A percentile compares a stretch with the other conserved stretches of the same genome.
phyloP scores from a whole-genome alignment of 1,284 basidiomycete genomes.

The Leccinum fuscescens region DNA sequence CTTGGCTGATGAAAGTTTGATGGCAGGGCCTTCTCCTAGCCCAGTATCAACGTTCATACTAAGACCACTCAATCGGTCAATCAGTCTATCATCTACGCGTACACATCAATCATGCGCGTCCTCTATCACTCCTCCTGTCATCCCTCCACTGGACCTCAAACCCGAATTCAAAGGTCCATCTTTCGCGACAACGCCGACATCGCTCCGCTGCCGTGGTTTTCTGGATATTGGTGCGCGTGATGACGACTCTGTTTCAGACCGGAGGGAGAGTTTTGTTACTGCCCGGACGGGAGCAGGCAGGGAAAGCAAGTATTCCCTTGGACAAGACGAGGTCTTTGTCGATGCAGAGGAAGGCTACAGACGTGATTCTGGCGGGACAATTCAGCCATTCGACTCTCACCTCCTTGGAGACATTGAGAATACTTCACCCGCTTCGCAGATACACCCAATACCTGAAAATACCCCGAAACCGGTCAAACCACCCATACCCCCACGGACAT shows the following conservation, averaged over 20 bases:
- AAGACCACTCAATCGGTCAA: constrained; percentile 34
- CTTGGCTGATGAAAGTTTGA: constrained; percentile 7
- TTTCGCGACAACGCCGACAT: constrained; percentile 35
- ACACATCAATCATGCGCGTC: constrained; percentile 47
- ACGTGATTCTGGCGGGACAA: constrained; percentile 24
- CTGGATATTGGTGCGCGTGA: constrained; percentile 38
- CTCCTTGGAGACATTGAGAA: constrained; percentile 17
- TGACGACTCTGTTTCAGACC: constrained; percentile 43
- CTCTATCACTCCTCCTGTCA: constrained; percentile 42
- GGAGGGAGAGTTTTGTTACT: constrained; percentile 61
- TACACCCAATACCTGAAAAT: constrained; percentile 2
- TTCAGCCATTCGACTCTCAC: constrained; percentile 18
- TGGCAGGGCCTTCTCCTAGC: constrained; percentile 30
- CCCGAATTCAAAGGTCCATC: constrained; percentile 50
- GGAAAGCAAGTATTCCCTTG: constrained; percentile 34
- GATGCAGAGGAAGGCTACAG: constrained; percentile 33
- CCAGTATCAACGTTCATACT: constrained; percentile 33
- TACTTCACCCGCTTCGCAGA: constrained; percentile 2
- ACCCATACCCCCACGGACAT: constrained; percentile 23
- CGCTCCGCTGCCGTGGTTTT: constrained; percentile 30
- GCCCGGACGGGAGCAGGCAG: constrained; percentile 39
- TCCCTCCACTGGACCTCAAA: constrained; percentile 56
- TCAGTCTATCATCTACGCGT: constrained; percentile 48
- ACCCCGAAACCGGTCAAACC: constrained; percentile 15
- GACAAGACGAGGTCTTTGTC: constrained; percentile 33